These are phyloP conservation scores for Linnemannia schmuckeri DNA, from an alignment of 192 early-diverging fungal genomes.

Conservation along the genomic window DNA sequence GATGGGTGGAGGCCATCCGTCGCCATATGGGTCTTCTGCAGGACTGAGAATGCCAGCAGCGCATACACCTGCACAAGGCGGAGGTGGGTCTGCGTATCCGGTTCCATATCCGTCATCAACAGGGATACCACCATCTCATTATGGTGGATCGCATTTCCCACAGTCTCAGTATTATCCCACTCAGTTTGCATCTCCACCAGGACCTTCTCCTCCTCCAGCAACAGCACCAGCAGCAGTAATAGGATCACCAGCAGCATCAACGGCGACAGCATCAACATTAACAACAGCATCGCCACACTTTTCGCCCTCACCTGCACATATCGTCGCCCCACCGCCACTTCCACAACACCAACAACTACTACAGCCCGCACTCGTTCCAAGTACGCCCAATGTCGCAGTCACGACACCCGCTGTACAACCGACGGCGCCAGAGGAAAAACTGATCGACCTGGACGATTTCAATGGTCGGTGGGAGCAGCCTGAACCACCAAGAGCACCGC, in stretches of 20 bases:
- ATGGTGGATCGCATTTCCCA: not conserved
- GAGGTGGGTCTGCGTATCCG: not conserved
- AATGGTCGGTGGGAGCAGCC: not conserved
- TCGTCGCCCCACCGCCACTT: not conserved
- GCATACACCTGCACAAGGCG: not conserved
- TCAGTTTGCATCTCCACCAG: not conserved
- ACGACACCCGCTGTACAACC: not conserved
- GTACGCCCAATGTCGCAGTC: not conserved
- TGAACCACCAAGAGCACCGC: not conserved
- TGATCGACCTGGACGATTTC: conserved; percentile 12
- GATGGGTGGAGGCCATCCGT: not conserved
- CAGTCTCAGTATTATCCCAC: not conserved
- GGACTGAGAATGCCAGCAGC: not conserved
- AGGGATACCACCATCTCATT: conserved; percentile 1
- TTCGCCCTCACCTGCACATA: not conserved
- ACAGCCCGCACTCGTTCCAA: not conserved
- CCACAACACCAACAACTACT: not conserved
- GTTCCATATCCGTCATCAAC: not conserved
- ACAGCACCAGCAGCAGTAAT: not conserved
- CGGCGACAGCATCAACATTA: too few relatives aligned
- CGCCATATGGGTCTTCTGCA: not conserved
- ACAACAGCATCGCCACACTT: not conserved
- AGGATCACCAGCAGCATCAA: not conserved
- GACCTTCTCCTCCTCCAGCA: not conserved
- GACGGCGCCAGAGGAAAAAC: not conserved